Percentiles rank a stretch among this genome's conserved stretches.
Conservation (phyloP, 441 rosid species). For the Iberis amara region DNA sequence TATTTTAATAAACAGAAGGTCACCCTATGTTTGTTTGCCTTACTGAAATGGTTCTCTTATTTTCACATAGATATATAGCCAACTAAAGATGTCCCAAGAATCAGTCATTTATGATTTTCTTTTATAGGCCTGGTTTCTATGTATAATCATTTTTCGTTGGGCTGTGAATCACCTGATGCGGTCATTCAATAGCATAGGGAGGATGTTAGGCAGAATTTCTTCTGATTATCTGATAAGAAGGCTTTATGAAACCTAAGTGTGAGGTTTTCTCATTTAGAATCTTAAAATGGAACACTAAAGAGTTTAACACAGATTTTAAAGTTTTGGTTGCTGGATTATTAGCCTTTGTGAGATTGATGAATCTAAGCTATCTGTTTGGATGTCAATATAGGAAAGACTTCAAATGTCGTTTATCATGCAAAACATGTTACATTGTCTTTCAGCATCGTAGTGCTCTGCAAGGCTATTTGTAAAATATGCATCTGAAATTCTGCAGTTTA, state of each 20-base stretch:
- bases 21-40: slow-evolving; percentile 1
- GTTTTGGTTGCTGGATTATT: slow-evolving; percentile 11
- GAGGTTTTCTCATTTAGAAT: neutral
- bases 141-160: slow-evolving; percentile 7
- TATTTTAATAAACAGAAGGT: neutral
- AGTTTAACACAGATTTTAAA: too few relatives aligned
- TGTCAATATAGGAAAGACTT: slow-evolving; percentile 1
- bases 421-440: slow-evolving; percentile 1
- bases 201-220: slow-evolving; percentile 5
- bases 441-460: neutral
- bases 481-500: slow-evolving; percentile 19
- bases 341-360: slow-evolving; percentile 6
- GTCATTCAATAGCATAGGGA: slow-evolving; percentile 15
- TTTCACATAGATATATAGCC: slow-evolving; percentile 10
- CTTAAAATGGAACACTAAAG: neutral
- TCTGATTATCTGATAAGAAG: slow-evolving; percentile 2
- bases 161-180: slow-evolving; percentile 13
- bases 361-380: slow-evolving; percentile 1
- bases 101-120: slow-evolving; percentile 16
- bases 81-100: slow-evolving; percentile 11
- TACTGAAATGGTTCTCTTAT: slow-evolving; percentile 11
- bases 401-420: slow-evolving; percentile 10
- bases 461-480: slow-evolving; percentile 9
- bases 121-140: slow-evolving; percentile 14
- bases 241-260: slow-evolving; percentile 1